phyloP scores from a whole-genome alignment of 495 filamentous ascomycete species.

The Podospora conica region DNA sequence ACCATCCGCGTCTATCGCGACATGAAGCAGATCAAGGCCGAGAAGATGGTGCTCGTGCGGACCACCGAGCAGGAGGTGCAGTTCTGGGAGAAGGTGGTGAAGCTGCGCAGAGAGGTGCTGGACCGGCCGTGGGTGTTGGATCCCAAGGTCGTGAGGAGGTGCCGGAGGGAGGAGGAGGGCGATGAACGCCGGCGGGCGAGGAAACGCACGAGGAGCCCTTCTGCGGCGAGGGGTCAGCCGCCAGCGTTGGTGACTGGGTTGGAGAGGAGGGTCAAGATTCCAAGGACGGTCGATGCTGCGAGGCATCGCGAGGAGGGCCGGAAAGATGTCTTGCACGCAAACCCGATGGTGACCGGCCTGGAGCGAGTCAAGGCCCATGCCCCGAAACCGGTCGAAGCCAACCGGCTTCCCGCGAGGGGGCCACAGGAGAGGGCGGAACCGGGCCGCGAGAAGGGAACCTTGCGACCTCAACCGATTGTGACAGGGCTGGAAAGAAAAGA shows the following conservation, averaged over 20 bases:
- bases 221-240: not conserved
- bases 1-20: conserved; percentile 57
- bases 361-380: not conserved
- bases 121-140: conserved; percentile 60
- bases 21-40: conserved; percentile 59
- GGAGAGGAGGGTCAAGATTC: not conserved
- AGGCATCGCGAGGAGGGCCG: not conserved
- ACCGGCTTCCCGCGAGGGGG: not conserved
- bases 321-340: not conserved
- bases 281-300: not conserved
- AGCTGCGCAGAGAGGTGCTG: conserved; percentile 60
- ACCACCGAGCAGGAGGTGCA: conserved; percentile 70
- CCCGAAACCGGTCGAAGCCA: not conserved
- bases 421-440: not conserved
- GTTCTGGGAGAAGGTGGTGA: conserved; percentile 63
- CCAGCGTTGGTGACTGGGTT: not conserved
- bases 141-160: conserved; percentile 46
- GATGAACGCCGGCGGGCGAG: conserved; percentile 34
- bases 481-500: not conserved
- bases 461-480: not conserved
- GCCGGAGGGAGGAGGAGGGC: conserved; percentile 46
- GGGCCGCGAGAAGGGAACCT: not conserved
- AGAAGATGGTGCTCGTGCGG: conserved; percentile 53
- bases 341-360: not conserved
- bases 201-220: conserved; percentile 28